Conservation (phyloP, 2,329 filamentous ascomycete genomes). For the Juglanconis sp. region DNA sequence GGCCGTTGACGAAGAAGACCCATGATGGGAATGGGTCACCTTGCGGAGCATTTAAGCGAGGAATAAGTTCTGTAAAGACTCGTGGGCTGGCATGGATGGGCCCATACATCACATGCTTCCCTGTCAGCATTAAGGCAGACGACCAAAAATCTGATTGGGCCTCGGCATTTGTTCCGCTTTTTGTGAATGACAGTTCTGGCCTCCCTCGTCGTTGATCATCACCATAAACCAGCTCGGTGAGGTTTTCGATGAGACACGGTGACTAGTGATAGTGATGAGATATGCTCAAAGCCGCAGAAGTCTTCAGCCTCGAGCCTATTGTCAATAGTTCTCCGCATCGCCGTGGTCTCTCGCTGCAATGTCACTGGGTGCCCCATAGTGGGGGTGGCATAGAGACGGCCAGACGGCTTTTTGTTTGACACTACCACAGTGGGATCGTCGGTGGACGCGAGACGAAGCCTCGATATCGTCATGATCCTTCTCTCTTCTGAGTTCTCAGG, state of each 20-base stretch:
- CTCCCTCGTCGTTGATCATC: not conserved
- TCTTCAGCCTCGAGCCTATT: not conserved
- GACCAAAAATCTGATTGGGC: not conserved
- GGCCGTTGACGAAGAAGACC: not conserved
- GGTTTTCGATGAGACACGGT: not conserved
- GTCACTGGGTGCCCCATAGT: not conserved
- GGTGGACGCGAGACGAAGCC: too few species aligned
- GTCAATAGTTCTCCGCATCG: not conserved
- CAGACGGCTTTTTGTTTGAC: too few species aligned
- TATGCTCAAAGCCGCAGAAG: not conserved
- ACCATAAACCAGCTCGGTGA: not conserved
- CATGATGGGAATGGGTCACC: too few species aligned
- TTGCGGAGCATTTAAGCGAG: too few species aligned
- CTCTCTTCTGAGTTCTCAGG: not conserved
- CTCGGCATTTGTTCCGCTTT: slow-evolving; percentile 1
- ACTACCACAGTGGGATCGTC: too few species aligned
- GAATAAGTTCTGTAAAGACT: not conserved
- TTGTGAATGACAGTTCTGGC: not conserved
- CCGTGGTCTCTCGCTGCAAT: not conserved
- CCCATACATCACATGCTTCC: not conserved
- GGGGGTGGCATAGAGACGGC: not conserved
- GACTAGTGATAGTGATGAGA: not conserved
- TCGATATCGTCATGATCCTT: not conserved
- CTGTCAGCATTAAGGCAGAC: not conserved
- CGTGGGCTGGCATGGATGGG: not conserved